Evolutionary conservation across 371 early-diverging fungal species (phyloP).

Genomic region (Mortierella sp.): DNA sequence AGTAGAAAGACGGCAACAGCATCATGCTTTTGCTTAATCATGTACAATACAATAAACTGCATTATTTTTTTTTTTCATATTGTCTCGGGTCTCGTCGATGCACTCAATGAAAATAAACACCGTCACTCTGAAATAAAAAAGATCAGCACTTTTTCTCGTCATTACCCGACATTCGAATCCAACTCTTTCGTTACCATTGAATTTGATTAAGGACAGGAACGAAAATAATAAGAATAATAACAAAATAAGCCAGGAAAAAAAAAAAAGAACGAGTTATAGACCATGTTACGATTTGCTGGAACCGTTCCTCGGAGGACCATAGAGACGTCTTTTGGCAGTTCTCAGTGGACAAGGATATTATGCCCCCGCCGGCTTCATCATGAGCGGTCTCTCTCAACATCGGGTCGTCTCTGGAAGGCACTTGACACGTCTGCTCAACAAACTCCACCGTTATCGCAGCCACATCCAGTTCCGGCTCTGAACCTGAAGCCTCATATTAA

Average conservation of each 20-base stretch:
- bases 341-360: not conserved
- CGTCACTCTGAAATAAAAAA: conserved; percentile 9
- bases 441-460: conserved; percentile 7
- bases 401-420: conserved; percentile 4
- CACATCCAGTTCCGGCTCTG: conserved; percentile 29
- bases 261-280: not conserved
- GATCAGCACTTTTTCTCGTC: not conserved
- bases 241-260: not conserved
- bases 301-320: not conserved
- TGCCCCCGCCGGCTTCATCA: not conserved
- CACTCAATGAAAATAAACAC: conserved; percentile 15
- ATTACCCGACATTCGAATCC: not conserved
- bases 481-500: conserved; percentile 47
- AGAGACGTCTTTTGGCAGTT: not conserved
- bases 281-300: conserved; percentile 14
- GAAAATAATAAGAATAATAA: too few species aligned
- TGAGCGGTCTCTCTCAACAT: conserved; percentile 7
- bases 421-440: not conserved
- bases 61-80: not conserved
- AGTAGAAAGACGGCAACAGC: conserved; percentile 3
- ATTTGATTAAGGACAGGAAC: not conserved
- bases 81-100: not conserved
- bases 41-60: conserved; percentile 4
- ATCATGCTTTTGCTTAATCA: not conserved
- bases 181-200: not conserved